These are phyloP conservation scores for Phlyctochytrium bullatum DNA, from an alignment of 192 early-diverging fungal genomes.

Conservation along the genomic window DNA sequence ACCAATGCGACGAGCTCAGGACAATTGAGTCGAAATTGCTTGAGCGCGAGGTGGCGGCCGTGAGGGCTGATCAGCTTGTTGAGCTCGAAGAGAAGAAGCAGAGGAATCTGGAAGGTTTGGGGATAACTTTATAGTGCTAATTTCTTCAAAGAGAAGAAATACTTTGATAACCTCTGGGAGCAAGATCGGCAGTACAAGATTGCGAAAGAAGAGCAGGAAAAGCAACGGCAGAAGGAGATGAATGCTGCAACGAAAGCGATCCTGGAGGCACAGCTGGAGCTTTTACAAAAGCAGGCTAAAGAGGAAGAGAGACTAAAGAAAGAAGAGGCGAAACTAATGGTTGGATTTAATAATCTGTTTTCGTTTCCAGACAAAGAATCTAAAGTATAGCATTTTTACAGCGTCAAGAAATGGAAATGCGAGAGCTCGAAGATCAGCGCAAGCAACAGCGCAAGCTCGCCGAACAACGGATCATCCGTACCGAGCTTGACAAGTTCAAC, in stretches of 20 bases:
- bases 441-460: slow-evolving; percentile 29
- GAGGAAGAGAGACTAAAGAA: slow-evolving; percentile 48
- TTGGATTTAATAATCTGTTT: neutral
- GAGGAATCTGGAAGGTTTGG: slow-evolving; percentile 23
- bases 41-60: slow-evolving; percentile 34
- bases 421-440: slow-evolving; percentile 45
- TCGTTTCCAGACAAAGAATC: neutral
- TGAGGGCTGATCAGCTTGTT: slow-evolving; percentile 38
- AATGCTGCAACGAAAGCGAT: slow-evolving; percentile 39
- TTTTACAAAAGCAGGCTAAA: slow-evolving; percentile 35
- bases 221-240: slow-evolving; percentile 15
- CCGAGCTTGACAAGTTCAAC: slow-evolving; percentile 54
- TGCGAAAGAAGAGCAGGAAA: slow-evolving; percentile 43
- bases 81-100: slow-evolving; percentile 32
- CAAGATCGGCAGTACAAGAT: slow-evolving; percentile 51
- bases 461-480: slow-evolving; percentile 39
- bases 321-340: slow-evolving; percentile 51
- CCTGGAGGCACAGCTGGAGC: slow-evolving; percentile 41
- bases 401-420: slow-evolving; percentile 45
- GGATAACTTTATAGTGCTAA: neutral
- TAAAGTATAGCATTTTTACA: slow-evolving; percentile 5
- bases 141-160: slow-evolving; percentile 38
- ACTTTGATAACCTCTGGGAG: slow-evolving; percentile 53
- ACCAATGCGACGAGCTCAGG: slow-evolving; percentile 52
- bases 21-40: slow-evolving; percentile 42